Base-by-base conservation (phyloP, 768 basidiomycete species). In the Lentinula edodes region DNA sequence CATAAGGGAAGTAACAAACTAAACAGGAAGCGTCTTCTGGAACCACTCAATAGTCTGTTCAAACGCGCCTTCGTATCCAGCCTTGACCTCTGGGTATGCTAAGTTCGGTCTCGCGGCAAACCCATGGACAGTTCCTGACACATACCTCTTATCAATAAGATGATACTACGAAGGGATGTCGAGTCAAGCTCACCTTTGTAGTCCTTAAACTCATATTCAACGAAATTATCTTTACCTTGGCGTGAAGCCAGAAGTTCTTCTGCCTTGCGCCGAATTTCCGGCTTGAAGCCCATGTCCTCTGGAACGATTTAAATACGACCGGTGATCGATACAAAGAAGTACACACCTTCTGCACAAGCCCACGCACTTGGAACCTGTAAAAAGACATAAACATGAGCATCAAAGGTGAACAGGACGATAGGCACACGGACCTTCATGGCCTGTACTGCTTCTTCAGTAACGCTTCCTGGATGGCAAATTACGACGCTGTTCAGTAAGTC, bases 11-110 rank as follows among this genome's bases (percentile, higher is more conserved):
- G 38, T 39, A 13, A 39, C 38, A 39, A 32, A 59, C 50, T 59
- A 70, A 20, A 66, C 64, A 23, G 71, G 65, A 35, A 77, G 54
- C 5, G 74, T 76, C 64, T 79, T 81, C 28, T 74, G 71, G 64
- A 82, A 81, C 81, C 80, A 83, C 20, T 68, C 67, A 16, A 76
- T 74, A 3, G 73, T 74, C 60, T 81, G 76, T 35, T 76, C 69
- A 7, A 80, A 74, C 0, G 79, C 75, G 7, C 71, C 71, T 64
- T 82, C 78, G 46, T 73, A 76, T 0, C 73, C 79, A 50, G 73
- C 73, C 61, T 76, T 78, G 53, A 78, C 73, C 9, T 74, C 77
- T 5, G 75, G 70, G 20, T 74, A 61, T 3, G 66, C 67, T 13
- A 78, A 55, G 46, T 79, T 75, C 3, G 80, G 81, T 10, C 77